Evolutionary conservation across 2,329 filamentous ascomycete species (phyloP).

Genomic region (Pleoardoris graminearum): DNA sequence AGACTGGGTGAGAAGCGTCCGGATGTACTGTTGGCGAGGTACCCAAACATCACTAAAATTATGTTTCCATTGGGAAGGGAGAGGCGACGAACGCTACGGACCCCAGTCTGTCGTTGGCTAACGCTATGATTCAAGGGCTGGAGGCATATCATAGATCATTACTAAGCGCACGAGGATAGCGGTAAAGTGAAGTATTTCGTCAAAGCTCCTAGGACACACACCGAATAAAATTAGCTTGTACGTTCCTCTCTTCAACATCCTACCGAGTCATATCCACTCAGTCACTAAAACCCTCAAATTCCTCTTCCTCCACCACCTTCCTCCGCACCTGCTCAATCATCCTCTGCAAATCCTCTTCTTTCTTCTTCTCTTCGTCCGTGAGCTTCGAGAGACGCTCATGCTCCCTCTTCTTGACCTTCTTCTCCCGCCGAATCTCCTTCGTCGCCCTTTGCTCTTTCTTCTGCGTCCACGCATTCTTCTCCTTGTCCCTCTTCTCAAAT

Average conservation of each 20-base stretch:
- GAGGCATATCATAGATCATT: no score
- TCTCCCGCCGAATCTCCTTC: conserved; percentile 40
- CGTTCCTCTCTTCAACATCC: not conserved
- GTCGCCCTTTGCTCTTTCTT: conserved; percentile 40
- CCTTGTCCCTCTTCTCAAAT: conserved; percentile 26
- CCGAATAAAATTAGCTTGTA: no score
- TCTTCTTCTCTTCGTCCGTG: conserved; percentile 33
- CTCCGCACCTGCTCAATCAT: conserved; percentile 34
- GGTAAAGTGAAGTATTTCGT: no score
- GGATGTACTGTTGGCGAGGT: no score
- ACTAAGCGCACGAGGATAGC: no score
- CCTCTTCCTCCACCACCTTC: conserved; percentile 28
- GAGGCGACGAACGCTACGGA: no score
- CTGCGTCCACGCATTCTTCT: conserved; percentile 40
- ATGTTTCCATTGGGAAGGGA: no score
- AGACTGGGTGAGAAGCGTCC: no score
- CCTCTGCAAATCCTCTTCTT: conserved; percentile 27
- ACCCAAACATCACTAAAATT: no score
- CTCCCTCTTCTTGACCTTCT: conserved; percentile 37
- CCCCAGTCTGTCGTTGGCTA: no score
- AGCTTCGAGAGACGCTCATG: conserved; percentile 24
- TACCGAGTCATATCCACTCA: conserved; percentile 11
- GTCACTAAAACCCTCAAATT: conserved; percentile 44
- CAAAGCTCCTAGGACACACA: no score
- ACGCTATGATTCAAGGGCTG: no score